Evolutionary conservation across 2,329 filamentous ascomycete species (phyloP), one percentile per base, ranked within the genome.

Genomic region (Fusarium gaditjirri): DNA sequence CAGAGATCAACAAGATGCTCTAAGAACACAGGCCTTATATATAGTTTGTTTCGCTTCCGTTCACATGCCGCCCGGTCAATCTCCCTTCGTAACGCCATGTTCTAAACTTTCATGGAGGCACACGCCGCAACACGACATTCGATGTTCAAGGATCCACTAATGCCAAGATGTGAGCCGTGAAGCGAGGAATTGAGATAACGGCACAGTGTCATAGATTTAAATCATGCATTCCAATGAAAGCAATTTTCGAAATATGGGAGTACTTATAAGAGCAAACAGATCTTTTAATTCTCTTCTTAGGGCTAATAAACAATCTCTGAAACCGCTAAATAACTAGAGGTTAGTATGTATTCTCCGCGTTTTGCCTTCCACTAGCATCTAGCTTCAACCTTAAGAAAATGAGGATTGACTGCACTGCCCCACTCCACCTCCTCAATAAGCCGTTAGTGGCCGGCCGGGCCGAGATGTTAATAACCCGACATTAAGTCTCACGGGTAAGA

Each of bases 181-280:
- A 23, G 14, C 2, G 6, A 13, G 7, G 27, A 13, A 23, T 31
- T 25, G 11, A 31, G 3, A 49, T 8, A 23, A 12, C 11, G 10
- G 16, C 27, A 17, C 11, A 8, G 16, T 21, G 8, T 31, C 4
- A 13, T 23, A 27, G 23, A 27, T 5, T 27, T 10, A 4, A 19
- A 25, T 44, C 12, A 6, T 4, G 8, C 0, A 25, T 25, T 23
- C 19, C 8, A 19, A 19, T 11, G 8, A 5, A 19, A 13, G 4
- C 8, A 4, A 9, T 3, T 5, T 3, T 13, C 5, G 8, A 19
- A 17, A 12, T 11, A 13, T 13, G 17, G 12, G 1, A 25, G 7
- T 43, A 25, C 4, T 16, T 43, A 25, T 0, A 25, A 19, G 5
- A 19, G 17, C 13, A 19, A 0, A 8, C 5, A 9, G 25, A 12